These are phyloP conservation scores for Candida dubliniensis DNA, from an alignment of 1,139 yeast genomes.

Conservation along the genomic window DNA sequence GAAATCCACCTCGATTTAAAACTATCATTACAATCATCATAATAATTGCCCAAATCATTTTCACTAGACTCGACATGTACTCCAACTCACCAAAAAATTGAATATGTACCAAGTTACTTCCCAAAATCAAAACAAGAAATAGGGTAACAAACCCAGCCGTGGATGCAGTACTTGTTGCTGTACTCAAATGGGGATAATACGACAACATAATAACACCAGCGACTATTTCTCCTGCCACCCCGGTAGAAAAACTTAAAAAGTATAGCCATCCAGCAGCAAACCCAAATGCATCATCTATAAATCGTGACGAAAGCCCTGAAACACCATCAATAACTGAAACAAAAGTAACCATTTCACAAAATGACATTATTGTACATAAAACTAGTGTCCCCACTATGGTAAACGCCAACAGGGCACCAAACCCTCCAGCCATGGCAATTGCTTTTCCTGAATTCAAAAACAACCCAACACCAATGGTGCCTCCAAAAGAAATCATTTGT, in stretches of 20 bases:
- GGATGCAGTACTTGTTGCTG: slow-evolving; percentile 48
- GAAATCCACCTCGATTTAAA: slow-evolving; percentile 53
- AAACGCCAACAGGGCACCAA: slow-evolving; percentile 76
- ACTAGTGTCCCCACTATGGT: slow-evolving; percentile 66
- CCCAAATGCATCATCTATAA: slow-evolving; percentile 85
- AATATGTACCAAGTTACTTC: slow-evolving; percentile 64
- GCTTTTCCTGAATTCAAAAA: slow-evolving; percentile 78
- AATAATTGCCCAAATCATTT: slow-evolving; percentile 53
- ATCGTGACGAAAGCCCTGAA: slow-evolving; percentile 71
- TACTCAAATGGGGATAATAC: slow-evolving; percentile 55
- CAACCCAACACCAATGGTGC: slow-evolving; percentile 82
- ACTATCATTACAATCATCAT: slow-evolving; percentile 66
- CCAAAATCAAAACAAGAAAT: slow-evolving; percentile 49
- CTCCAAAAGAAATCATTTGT: slow-evolving; percentile 81
- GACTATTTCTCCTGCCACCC: slow-evolving; percentile 77
- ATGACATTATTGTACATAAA: slow-evolving; percentile 66
- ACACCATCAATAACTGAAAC: slow-evolving; percentile 82
- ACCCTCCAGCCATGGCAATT: slow-evolving; percentile 75
- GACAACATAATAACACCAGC: slow-evolving; percentile 77
- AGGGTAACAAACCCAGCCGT: slow-evolving; percentile 65
- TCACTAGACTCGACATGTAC: slow-evolving; percentile 59
- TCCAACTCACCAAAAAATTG: slow-evolving; percentile 77
- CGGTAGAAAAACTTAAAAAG: slow-evolving; percentile 71
- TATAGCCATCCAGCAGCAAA: slow-evolving; percentile 79
- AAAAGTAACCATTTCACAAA: slow-evolving; percentile 85